Percentiles rank a stretch among this genome's conserved stretches.
These are phyloP conservation scores for Telopea speciosissima DNA, from an alignment of 177 flowering plant species.

Conservation along the genomic window DNA sequence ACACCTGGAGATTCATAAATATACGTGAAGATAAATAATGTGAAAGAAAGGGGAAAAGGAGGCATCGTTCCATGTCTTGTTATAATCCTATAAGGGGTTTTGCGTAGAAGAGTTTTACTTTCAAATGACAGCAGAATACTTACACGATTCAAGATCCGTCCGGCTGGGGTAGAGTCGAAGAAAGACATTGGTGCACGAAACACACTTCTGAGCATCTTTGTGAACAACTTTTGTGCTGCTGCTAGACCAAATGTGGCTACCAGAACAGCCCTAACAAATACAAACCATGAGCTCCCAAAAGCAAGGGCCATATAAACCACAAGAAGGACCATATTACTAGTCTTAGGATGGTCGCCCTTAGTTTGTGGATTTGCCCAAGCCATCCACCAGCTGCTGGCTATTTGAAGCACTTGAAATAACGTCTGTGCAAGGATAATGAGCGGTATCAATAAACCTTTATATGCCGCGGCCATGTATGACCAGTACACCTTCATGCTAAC, in stretches of 20 bases:
- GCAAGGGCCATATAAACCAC: constrained; percentile 93
- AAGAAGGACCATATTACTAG: constrained; percentile 65
- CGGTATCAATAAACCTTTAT: constrained; percentile 82
- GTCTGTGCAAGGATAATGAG: constrained; percentile 74
- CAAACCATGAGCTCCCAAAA: constrained; percentile 90
- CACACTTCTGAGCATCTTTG: constrained; percentile 76
- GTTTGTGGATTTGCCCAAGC: constrained; percentile 99
- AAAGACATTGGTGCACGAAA: constrained; percentile 98
- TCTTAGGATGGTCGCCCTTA: constrained; percentile 63
- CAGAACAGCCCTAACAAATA: constrained; percentile 82
- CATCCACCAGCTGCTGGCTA: constrained; percentile 99
- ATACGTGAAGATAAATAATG: constrained; percentile 11
- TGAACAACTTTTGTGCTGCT: constrained; percentile 83
- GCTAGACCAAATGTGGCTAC: constrained; percentile 94
- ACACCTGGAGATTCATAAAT: constrained; percentile 54
- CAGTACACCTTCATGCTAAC: constrained; percentile 88
- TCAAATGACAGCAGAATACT: constrained; percentile 22
- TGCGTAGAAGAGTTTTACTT: neutral
- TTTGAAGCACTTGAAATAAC: constrained; percentile 86
- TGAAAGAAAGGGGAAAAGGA: constrained; percentile 4
- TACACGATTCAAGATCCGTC: constrained; percentile 96
- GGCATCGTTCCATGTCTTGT: neutral
- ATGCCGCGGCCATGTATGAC: constrained; percentile 97
- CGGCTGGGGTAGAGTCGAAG: constrained; percentile 96
- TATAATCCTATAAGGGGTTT: neutral